Base-by-base conservation (phyloP, 2,329 filamentous ascomycete species). In the Rhexocercosporidium sp. region DNA sequence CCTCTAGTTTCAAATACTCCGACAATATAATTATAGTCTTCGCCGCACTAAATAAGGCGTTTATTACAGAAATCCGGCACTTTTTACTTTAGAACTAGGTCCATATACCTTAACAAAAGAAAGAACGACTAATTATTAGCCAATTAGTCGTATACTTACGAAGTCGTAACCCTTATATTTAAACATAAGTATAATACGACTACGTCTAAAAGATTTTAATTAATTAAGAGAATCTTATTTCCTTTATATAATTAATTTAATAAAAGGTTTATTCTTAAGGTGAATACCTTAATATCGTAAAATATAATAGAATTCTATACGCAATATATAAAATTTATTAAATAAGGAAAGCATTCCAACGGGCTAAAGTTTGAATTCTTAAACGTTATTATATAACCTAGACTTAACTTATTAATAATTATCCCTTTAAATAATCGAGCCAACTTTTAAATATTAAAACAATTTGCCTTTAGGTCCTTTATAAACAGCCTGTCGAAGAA, bases 391-490 rank as follows among this genome's bases (percentile, higher is more conserved):
- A 22, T 6, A 39, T 18, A 11, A n/a, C n/a, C n/a, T 20, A 20
- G 20, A 49, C 20, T 27, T 9, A 49, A 44, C 34, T 27, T 11
- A 18, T 44, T 18, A 27, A 39, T 7, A 7, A 44, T 27, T 44
- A 12, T 59, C 14, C 3, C 56, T 34, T 5, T 7, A 6, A 59
- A 41, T 44, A 34, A 59, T 25, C 34, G 22, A 12, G 5, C 37
- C 56, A 59, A 59, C 34, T 59, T 59, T 25, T 7, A 44, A 44
- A 34, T 18, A 27, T 39, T 59, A 25, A 39, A 59, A 7, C 46
- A 49, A 49, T 25, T 49, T 4, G 46, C 46, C 20, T 49, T 49
- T 20, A 49, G 7, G 34, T 39, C 18, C 1, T 59, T 59, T 59
- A 20, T 7, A 34, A 39, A 18, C 22, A 59, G 18, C 37, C 3